Evolutionary conservation across 2,329 filamentous ascomycete genomes (phyloP).

Genomic region (Ophiostoma ulmi): DNA sequence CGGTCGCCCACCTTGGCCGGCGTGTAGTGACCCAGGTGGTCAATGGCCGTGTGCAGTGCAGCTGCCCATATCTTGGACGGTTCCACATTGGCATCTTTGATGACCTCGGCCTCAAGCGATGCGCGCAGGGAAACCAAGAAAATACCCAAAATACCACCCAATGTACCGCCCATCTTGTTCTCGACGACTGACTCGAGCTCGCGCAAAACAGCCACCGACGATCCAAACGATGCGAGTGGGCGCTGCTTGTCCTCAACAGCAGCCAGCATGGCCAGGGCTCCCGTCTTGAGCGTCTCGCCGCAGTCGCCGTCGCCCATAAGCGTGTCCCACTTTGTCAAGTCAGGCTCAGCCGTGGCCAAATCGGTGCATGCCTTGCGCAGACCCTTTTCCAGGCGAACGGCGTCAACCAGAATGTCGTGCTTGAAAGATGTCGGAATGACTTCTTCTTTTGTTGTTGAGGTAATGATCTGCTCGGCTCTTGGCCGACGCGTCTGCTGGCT

Average conservation of each 20-base stretch:
- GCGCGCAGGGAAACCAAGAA: slow-evolving; percentile 48
- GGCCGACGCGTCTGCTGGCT: slow-evolving; percentile 39
- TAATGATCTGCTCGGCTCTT: slow-evolving; percentile 44
- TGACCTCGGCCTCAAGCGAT: slow-evolving; percentile 33
- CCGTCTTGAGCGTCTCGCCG: slow-evolving; percentile 55
- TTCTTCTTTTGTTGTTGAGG: not conserved
- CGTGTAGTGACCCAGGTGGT: slow-evolving; percentile 48
- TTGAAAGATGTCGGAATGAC: not conserved
- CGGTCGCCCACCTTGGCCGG: slow-evolving; percentile 52
- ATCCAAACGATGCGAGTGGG: slow-evolving; percentile 39
- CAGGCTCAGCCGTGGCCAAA: slow-evolving; percentile 54
- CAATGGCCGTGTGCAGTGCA: slow-evolving; percentile 41
- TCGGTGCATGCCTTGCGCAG: slow-evolving; percentile 50
- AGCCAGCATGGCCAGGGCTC: slow-evolving; percentile 46
- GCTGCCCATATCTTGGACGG: slow-evolving; percentile 40
- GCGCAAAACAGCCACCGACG: slow-evolving; percentile 44
- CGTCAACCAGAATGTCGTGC: slow-evolving; percentile 47
- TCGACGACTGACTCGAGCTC: slow-evolving; percentile 53
- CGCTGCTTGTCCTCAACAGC: slow-evolving; percentile 35
- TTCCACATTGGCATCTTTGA: slow-evolving; percentile 14
- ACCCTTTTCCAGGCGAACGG: slow-evolving; percentile 46
- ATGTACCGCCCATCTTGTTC: slow-evolving; percentile 45
- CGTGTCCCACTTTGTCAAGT: slow-evolving; percentile 59
- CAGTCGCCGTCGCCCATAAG: slow-evolving; percentile 63
- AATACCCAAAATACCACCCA: slow-evolving; percentile 51